A percentile compares a stretch with the other conserved stretches of the same genome.
Evolutionary conservation across 2,329 filamentous ascomycete genomes (phyloP).

Genomic region (Aureobasidium sp.): DNA sequence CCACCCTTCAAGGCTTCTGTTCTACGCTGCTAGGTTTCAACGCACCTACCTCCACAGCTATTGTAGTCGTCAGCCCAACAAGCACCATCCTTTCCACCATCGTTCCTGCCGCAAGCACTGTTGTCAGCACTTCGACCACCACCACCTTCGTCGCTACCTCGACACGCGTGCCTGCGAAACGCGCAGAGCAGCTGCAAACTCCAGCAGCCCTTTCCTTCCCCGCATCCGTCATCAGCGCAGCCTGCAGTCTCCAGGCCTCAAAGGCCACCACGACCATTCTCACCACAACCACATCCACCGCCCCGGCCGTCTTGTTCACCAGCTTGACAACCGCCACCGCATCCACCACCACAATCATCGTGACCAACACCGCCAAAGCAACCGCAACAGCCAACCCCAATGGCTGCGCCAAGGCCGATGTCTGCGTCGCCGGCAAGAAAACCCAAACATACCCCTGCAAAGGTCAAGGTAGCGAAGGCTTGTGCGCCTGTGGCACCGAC

Average conservation of each 20-base stretch:
- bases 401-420: not conserved
- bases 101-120: not conserved
- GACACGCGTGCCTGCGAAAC: not conserved
- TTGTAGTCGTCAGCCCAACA: not conserved
- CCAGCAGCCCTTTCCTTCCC: not conserved
- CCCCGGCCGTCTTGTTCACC: not conserved
- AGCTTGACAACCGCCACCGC: not conserved
- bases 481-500: not conserved
- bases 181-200: not conserved
- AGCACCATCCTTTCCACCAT: not conserved
- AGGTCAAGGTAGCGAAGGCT: too few relatives aligned
- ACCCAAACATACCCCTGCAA: not conserved
- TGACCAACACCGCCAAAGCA: not conserved
- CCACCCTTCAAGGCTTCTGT: constrained; percentile 14
- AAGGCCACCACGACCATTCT: not conserved
- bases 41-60: not conserved
- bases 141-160: not conserved
- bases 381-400: not conserved
- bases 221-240: not conserved
- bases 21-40: constrained; percentile 11
- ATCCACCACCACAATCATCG: not conserved
- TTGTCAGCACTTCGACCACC: not conserved
- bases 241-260: not conserved
- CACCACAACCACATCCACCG: not conserved
- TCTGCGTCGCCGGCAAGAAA: not conserved